phyloP scores from a whole-genome alignment of 2,329 filamentous ascomycete species.

The Colletotrichum acutatum region DNA sequence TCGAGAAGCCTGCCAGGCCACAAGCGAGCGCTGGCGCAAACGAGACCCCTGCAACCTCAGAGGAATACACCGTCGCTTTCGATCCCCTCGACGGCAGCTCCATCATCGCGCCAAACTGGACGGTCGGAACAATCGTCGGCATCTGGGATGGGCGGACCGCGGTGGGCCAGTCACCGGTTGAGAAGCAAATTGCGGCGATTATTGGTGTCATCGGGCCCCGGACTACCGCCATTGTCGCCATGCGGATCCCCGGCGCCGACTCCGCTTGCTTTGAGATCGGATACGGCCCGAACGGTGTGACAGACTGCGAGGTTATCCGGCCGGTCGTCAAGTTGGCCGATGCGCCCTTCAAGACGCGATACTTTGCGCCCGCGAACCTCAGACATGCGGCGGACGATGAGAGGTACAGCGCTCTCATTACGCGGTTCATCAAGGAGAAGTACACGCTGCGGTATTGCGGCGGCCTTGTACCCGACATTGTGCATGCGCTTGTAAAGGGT shows the following conservation, averaged over 20 bases:
- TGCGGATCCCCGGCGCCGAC: constrained; percentile 55
- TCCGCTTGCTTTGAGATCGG: constrained; percentile 62
- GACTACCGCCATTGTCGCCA: constrained; percentile 65
- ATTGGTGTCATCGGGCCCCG: constrained; percentile 66
- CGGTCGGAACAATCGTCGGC: constrained; percentile 69
- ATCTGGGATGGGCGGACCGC: constrained; percentile 65
- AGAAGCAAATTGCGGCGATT: constrained; percentile 59
- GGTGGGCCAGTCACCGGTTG: constrained; percentile 50
- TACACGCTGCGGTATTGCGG: constrained; percentile 72
- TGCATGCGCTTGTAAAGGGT: constrained; percentile 69
- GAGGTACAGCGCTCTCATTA: constrained; percentile 61
- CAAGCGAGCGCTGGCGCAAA: neutral
- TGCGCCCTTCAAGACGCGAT: constrained; percentile 59
- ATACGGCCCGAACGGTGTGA: constrained; percentile 43
- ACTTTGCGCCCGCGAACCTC: constrained; percentile 72
- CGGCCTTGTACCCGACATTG: constrained; percentile 70
- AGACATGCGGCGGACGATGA: constrained; percentile 64
- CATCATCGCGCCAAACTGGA: constrained; percentile 68
- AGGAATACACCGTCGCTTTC: constrained; percentile 69
- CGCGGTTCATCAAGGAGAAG: constrained; percentile 59
- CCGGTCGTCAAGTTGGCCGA: constrained; percentile 49
- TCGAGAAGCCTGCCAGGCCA: constrained; percentile 50
- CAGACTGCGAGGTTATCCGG: constrained; percentile 54
- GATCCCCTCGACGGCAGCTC: constrained; percentile 73
- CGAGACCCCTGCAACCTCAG: constrained; percentile 35